Base-by-base conservation (phyloP, 139 green algal genomes). In the Pycnococcus provasolii region DNA sequence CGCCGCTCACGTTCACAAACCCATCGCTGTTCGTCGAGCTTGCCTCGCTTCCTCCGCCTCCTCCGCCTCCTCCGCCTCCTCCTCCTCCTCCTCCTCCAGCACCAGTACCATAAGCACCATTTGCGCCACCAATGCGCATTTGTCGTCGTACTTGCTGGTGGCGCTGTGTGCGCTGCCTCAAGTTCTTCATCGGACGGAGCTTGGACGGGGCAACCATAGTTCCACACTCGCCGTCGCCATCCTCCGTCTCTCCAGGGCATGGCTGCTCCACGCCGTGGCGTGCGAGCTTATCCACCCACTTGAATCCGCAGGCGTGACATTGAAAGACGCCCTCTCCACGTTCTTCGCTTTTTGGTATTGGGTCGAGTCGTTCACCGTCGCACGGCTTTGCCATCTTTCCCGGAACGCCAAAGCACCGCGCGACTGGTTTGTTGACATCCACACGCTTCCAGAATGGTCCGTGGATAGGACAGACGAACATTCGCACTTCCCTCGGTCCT, bases 401-500 rank as follows among this genome's bases (percentile, higher is more conserved):
- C 9, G 48, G 9, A 9, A 55, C 48, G 48, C 48, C 48, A 11
- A 55, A 55, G 48, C 48, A 55, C 11, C 48, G 9, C 48, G 48
- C 48, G 48, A 55, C 48, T 9, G 48, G 48, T 11, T 55, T 55
- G 48, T 55, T 9, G 11, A 11, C 48, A 55, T 55, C 48, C 9
- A 55, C 48, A 55, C 48, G 48, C 48, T 55, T 55, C 48, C 48
- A 55, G 48, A 55, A 55, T 55, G 48, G 48, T 11, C 48, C 48
- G 48, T 55, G 48, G 9, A 55, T 11, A 11, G 9, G 9, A 11
- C 48, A 55, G 48, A 9, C 9, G 48, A 55, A 55, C 48, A 55
- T 55, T 9, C 48, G 48, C 9, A 55, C 9, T 11, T 55, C 48
- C 9, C 48, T 9, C 48, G 9, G 9, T 9, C 9, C 48, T 37